Evolutionary conservation across 208 protist genomes (phyloP).

Genomic region (Leishmania lainsoni): DNA sequence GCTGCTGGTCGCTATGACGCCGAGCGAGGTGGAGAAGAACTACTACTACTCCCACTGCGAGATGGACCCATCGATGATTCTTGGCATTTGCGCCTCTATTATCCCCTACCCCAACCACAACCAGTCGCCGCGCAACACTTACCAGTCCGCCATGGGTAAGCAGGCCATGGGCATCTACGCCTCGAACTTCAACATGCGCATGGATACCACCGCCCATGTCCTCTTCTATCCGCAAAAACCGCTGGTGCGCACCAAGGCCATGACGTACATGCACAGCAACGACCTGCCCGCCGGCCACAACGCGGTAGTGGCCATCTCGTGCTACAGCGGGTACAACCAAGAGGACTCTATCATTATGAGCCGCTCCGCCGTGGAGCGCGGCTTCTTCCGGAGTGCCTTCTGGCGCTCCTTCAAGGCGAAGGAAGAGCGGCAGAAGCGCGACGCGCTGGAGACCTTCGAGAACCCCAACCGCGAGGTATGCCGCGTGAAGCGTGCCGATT

Average conservation of each 20-base stretch:
- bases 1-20: conserved; percentile 95
- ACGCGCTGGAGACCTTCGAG: conserved; percentile 92
- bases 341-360: conserved; percentile 99
- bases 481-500: conserved; percentile 85
- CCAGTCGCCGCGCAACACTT: conserved; percentile 99
- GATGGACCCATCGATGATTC: conserved; percentile 89
- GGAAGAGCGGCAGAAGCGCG: conserved; percentile 78
- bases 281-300: conserved; percentile 99
- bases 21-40: conserved; percentile 67
- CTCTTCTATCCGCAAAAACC: conserved; percentile 98
- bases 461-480: conserved; percentile 88
- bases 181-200: conserved; percentile 96
- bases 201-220: conserved; percentile 98
- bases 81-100: conserved; percentile 94
- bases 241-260: conserved; percentile 96
- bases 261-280: conserved; percentile 95
- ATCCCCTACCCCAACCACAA: conserved; percentile 99
- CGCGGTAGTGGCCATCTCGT: conserved; percentile 99
- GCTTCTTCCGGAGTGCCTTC: conserved; percentile 97
- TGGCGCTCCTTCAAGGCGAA: conserved; percentile 83
- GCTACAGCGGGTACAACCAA: conserved; percentile 99
- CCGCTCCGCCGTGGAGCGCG: conserved; percentile 96
- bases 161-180: conserved; percentile 97
- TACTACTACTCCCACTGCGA: conserved; percentile 91
- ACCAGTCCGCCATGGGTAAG: conserved; percentile 99